These are phyloP conservation scores for Jackrogersella minutella DNA, from an alignment of 495 filamentous ascomycete species.

Conservation along the genomic window DNA sequence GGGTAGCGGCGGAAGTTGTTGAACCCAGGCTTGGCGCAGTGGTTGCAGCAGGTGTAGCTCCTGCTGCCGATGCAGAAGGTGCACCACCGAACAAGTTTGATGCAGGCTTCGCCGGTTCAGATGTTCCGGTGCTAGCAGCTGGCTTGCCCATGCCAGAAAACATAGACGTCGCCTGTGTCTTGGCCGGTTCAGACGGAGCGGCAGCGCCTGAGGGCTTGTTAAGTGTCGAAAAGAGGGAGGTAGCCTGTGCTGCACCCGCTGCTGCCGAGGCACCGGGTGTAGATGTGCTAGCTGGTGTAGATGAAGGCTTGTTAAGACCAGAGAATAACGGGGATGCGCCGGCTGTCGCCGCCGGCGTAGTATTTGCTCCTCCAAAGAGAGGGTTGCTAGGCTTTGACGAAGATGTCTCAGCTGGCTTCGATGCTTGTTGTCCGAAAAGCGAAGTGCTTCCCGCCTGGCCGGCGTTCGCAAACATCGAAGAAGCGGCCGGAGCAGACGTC, in stretches of 20 bases:
- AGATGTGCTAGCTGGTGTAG: constrained; percentile 19
- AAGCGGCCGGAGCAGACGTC: constrained; percentile 11
- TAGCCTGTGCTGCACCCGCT: constrained; percentile 34
- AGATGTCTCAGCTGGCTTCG: constrained; percentile 38
- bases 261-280: constrained; percentile 36
- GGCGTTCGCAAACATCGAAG: constrained; percentile 27
- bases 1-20: constrained; percentile 18
- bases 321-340: constrained; percentile 29
- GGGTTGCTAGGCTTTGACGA: constrained; percentile 23
- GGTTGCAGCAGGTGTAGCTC: constrained; percentile 28
- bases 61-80: constrained; percentile 33
- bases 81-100: constrained; percentile 44
- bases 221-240: constrained; percentile 35
- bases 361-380: constrained; percentile 16
- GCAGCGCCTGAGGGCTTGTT: constrained; percentile 34
- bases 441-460: constrained; percentile 6
- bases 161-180: constrained; percentile 24
- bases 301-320: constrained; percentile 13
- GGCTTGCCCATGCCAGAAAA: constrained; percentile 28
- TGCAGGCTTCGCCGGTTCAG: constrained; percentile 42
- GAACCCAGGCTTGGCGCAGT: constrained; percentile 17
- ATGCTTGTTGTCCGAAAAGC: constrained; percentile 31
- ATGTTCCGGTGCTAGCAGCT: constrained; percentile 13
- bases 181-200: constrained; percentile 29
- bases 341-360: constrained; percentile 25